A percentile compares a stretch with the other conserved stretches of the same genome.
phyloP scores from a whole-genome alignment of 345 rosid species.

The Aethionema arabicum region DNA sequence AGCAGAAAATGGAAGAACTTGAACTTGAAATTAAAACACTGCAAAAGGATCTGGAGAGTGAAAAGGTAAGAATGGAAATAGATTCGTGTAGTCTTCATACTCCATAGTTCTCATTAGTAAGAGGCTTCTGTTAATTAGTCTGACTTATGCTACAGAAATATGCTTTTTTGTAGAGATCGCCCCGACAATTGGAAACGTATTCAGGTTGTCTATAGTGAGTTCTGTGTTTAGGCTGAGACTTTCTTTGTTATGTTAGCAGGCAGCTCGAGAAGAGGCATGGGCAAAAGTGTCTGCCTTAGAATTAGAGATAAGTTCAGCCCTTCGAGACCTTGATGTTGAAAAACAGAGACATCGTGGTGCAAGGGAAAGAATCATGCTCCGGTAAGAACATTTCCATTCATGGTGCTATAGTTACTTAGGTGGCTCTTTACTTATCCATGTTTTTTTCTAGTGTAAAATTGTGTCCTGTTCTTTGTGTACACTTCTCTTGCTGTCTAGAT shows the following conservation, averaged over 20 bases:
- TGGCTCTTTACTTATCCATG: neutral
- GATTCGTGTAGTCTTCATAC: slow-evolving; percentile 22
- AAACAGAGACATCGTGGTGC: slow-evolving; percentile 91
- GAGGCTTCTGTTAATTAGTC: slow-evolving; percentile 13
- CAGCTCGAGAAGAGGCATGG: slow-evolving; percentile 98
- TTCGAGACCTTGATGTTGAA: slow-evolving; percentile 90
- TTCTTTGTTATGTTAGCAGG: slow-evolving; percentile 85
- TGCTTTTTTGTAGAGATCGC: neutral
- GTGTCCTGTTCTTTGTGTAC: slow-evolving; percentile 12
- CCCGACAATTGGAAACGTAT: slow-evolving; percentile 1
- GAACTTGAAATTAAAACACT: slow-evolving; percentile 57
- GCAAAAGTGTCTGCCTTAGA: slow-evolving; percentile 88
- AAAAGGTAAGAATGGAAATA: slow-evolving; percentile 65
- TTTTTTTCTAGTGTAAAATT: slow-evolving; percentile 1
- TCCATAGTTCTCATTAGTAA: neutral
- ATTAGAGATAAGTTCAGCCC: slow-evolving; percentile 74
- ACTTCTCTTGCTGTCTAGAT: slow-evolving; percentile 11
- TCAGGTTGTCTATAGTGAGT: slow-evolving; percentile 4
- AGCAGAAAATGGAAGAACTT: slow-evolving; percentile 82
- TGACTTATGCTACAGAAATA: slow-evolving; percentile 10
- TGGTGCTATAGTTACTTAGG: slow-evolving; percentile 1
- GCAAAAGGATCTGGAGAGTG: slow-evolving; percentile 71
- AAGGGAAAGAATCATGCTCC: slow-evolving; percentile 96
- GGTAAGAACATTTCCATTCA: slow-evolving; percentile 49
- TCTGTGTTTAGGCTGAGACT: slow-evolving; percentile 56